phyloP scores from a whole-genome alignment of 805 yeast species.

The Candida michaelii region DNA sequence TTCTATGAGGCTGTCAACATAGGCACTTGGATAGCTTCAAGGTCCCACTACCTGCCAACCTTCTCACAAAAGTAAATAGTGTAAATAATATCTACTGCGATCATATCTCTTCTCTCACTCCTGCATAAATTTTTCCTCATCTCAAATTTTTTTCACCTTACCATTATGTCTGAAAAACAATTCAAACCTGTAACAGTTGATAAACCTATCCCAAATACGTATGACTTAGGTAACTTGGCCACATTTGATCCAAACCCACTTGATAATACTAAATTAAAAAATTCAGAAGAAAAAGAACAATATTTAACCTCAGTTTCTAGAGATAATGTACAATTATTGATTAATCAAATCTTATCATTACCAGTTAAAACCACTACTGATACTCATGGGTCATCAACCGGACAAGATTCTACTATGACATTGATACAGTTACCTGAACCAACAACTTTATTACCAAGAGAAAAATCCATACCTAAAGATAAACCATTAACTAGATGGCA shows the following conservation, averaged over 20 bases:
- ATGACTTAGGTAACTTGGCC: conserved; percentile 87
- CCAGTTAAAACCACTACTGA: conserved; percentile 89
- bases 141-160: conserved; percentile 7
- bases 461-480: conserved; percentile 90
- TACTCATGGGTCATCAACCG: conserved; percentile 55
- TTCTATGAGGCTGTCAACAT: conserved; percentile 19
- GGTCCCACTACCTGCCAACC: too few relatives aligned
- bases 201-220: conserved; percentile 84
- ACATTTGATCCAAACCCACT: conserved; percentile 88
- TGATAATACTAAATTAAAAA: conserved; percentile 57
- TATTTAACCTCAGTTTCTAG: conserved; percentile 68
- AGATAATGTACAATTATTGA: conserved; percentile 88
- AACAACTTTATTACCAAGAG: conserved; percentile 81
- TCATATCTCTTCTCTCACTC: too few relatives aligned
- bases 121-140: conserved; percentile 13
- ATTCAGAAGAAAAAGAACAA: conserved; percentile 58
- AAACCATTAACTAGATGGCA: conserved; percentile 97
- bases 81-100: too few relatives aligned
- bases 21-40: too few relatives aligned
- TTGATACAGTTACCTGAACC: conserved; percentile 85
- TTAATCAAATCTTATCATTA: conserved; percentile 85
- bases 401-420: conserved; percentile 73
- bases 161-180: conserved; percentile 19
- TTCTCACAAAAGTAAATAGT: too few relatives aligned
- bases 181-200: conserved; percentile 82